Evolutionary conservation across 2,329 filamentous ascomycete species (phyloP).

Genomic region (Zarea fungicola): DNA sequence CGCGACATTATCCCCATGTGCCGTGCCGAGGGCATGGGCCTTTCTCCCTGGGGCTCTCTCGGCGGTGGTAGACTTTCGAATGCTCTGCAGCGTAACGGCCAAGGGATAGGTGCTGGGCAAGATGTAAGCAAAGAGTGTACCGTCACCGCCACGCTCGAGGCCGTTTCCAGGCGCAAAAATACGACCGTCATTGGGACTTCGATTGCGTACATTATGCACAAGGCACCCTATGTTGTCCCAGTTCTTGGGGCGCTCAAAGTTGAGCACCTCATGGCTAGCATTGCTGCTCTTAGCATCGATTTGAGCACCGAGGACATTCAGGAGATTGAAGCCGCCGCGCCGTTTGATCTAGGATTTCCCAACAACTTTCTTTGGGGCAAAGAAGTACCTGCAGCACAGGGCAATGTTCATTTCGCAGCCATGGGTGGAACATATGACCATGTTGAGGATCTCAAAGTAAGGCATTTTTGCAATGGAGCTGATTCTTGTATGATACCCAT

Average conservation of each 20-base stretch:
- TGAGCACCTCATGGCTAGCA: conserved; percentile 64
- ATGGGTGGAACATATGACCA: conserved; percentile 49
- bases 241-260: conserved; percentile 66
- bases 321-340: conserved; percentile 57
- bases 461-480: conserved; percentile 4
- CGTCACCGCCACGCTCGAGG: conserved; percentile 42
- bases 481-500: background rate
- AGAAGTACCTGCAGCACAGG: conserved; percentile 30
- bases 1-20: conserved; percentile 42
- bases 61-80: conserved; percentile 44
- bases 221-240: conserved; percentile 67
- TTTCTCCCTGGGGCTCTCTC: conserved; percentile 55
- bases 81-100: conserved; percentile 28
- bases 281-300: conserved; percentile 58
- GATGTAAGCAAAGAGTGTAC: conserved; percentile 31
- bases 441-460: conserved; percentile 36
- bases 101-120: conserved; percentile 37
- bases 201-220: conserved; percentile 68
- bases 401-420: conserved; percentile 39
- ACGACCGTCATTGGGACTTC: conserved; percentile 48
- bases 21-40: conserved; percentile 41
- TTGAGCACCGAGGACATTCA: conserved; percentile 58
- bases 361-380: conserved; percentile 49
- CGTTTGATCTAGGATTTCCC: conserved; percentile 65
- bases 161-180: conserved; percentile 41